Conservation (phyloP, 1,284 basidiomycete species). For the Trametes polyzona region DNA sequence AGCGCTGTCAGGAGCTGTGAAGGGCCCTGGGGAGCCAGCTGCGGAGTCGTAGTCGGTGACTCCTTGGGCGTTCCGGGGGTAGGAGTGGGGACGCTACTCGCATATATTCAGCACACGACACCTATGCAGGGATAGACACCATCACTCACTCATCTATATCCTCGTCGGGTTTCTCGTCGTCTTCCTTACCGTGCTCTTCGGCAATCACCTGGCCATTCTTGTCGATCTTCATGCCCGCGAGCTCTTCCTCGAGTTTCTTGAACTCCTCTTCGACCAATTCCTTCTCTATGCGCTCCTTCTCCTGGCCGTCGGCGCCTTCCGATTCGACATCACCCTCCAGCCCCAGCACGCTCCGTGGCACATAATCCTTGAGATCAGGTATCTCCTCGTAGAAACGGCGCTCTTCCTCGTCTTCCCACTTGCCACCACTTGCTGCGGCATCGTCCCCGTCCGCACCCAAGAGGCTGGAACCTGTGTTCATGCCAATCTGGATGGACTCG, state of each 20-base stretch:
- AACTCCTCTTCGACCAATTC: constrained; percentile 63
- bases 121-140: not conserved
- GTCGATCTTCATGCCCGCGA: constrained; percentile 49
- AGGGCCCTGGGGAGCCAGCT: constrained; percentile 81
- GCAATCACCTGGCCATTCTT: constrained; percentile 29
- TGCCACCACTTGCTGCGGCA: constrained; percentile 77
- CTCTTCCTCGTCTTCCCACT: constrained; percentile 99
- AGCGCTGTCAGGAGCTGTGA: constrained; percentile 91
- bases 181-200: constrained; percentile 10
- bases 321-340: constrained; percentile 59
- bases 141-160: constrained; percentile 57
- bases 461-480: constrained; percentile 45
- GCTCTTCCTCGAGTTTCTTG: constrained; percentile 72
- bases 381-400: constrained; percentile 93
- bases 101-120: constrained; percentile 9
- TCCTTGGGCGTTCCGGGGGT: constrained; percentile 68
- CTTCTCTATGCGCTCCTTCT: constrained; percentile 51
- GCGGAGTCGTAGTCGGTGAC: constrained; percentile 66
- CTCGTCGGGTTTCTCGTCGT: constrained; percentile 35
- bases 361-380: constrained; percentile 89
- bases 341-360: constrained; percentile 89
- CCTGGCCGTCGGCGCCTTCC: constrained; percentile 41
- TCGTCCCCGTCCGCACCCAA: constrained; percentile 58
- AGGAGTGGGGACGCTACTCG: constrained; percentile 56
- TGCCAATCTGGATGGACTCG: constrained; percentile 79